Evolutionary conservation across 139 green algal genomes (phyloP).

Genomic region (Chlorella sorokiniana): DNA sequence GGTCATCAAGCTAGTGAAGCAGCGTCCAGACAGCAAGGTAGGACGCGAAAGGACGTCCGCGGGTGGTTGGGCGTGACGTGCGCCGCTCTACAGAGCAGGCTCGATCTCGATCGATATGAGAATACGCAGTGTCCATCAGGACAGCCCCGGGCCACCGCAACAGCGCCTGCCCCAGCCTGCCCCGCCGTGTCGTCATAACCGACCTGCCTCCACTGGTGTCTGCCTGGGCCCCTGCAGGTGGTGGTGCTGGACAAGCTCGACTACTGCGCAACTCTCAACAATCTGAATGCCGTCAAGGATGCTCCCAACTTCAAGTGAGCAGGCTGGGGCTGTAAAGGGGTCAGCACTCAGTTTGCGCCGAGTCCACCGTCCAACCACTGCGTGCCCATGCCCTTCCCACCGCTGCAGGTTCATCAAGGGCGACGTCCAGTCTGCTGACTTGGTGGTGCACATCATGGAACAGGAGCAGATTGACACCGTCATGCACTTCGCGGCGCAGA

Average conservation of each 20-base stretch:
- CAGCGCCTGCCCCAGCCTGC: no score
- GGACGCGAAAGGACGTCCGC: not conserved
- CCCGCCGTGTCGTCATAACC: not conserved
- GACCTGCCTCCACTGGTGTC: not conserved
- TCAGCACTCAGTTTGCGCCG: not conserved
- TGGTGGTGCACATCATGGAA: constrained; percentile 85
- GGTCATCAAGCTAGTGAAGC: constrained; percentile 64
- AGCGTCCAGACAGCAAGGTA: constrained; percentile 91
- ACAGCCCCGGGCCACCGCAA: no score
- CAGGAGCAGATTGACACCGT: constrained; percentile 94
- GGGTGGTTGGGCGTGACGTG: constrained; percentile 11
- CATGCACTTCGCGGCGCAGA: constrained; percentile 97
- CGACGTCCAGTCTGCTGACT: constrained; percentile 91
- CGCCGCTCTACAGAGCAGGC: not conserved
- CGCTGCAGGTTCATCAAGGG: constrained; percentile 86
- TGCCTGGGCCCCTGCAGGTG: constrained; percentile 52
- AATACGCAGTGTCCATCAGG: no score
- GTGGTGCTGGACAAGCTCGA: constrained; percentile 97
- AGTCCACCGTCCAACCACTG: not conserved
- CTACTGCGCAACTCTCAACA: constrained; percentile 91
- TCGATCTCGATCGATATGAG: not conserved
- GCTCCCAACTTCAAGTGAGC: constrained; percentile 84
- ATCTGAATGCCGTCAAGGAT: constrained; percentile 66
- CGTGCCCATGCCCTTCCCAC: not conserved
- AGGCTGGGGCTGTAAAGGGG: no score